Base-by-base conservation (phyloP, 2,329 filamentous ascomycete species). In the Colletotrichum ledebouriae region DNA sequence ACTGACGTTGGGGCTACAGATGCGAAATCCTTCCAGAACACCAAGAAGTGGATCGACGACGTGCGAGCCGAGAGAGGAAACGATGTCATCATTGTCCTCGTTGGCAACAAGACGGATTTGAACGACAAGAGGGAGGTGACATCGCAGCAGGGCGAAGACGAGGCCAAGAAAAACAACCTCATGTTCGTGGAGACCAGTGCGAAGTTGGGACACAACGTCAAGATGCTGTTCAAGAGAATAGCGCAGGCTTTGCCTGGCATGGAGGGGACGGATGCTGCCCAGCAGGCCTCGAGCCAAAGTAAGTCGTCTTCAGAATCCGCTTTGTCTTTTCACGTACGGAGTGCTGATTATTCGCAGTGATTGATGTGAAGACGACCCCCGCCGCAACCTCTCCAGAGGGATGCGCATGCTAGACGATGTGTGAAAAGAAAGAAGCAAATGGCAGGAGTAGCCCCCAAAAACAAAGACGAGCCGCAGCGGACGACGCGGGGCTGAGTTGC, bases 101-200 rank as follows among this genome's bases (percentile, higher is more conserved):
- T 99, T 44, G 96, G 96, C 73, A 99, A 99, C 86, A 99, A 99
- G 90, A 99, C 96, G 50, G 96, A 99, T 86, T 82, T 99, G 80
- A 97, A 96, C 81, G 96, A 99, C 81, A 98, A 98, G 87, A 89
- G 96, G 63, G 95, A 99, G 82, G 96, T 99, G 70, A 99, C 95
- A 47, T 97, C 94, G 41, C 91, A 93, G 77, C 94, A 98, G 81
- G 96, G 96, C 69, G 96, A 99, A 81, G 96, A 98, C 75, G 96
- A 99, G 83, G 95, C 95, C 49, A 97, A 97, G 88, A 95, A 95
- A 86, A 95, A 97, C 81, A 96, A 96, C 73, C 85, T 98, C 73
- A 98, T 99, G 93, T 99, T 99, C 77, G 96, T 99, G 75, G 96
- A 99, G 86, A 99, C 96, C 62, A 98, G 94, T 80, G 96, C 96